phyloP scores from a whole-genome alignment of 2,329 filamentous ascomycete species.

The Didymosphaeria variabile region DNA sequence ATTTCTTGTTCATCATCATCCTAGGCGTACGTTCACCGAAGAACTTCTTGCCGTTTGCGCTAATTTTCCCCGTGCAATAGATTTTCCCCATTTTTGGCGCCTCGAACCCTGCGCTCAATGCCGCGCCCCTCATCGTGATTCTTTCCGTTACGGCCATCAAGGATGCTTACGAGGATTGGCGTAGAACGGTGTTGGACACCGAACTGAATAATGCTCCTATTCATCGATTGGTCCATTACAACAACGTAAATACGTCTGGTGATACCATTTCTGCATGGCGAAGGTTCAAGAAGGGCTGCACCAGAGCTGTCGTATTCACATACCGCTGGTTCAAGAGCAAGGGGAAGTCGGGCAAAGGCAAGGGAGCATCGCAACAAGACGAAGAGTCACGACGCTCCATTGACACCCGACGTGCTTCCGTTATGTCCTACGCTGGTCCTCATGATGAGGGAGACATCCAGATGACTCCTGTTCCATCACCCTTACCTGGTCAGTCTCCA shows the following conservation, averaged over 20 bases:
- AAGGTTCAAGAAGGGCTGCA: constrained; percentile 86
- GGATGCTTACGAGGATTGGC: constrained; percentile 94
- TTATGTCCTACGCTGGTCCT: constrained; percentile 62
- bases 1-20: constrained; percentile 97
- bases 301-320: constrained; percentile 66
- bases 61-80: constrained; percentile 60
- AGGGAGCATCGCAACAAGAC: constrained; percentile 57
- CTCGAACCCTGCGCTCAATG: constrained; percentile 85
- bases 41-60: constrained; percentile 24
- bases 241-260: constrained; percentile 91
- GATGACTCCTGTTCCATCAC: constrained; percentile 94
- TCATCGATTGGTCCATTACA: constrained; percentile 86
- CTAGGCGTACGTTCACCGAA: constrained; percentile 75
- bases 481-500: constrained; percentile 63
- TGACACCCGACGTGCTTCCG: constrained; percentile 68
- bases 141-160: constrained; percentile 88
- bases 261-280: constrained; percentile 89
- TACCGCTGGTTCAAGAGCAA: constrained; percentile 57
- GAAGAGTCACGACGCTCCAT: constrained; percentile 72
- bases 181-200: constrained; percentile 88
- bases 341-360: constrained; percentile 51
- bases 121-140: constrained; percentile 93
- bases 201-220: constrained; percentile 96
- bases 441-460: constrained; percentile 73
- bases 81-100: constrained; percentile 97